A percentile compares a stretch with the other conserved stretches of the same genome.
Conservation (phyloP, 106 monocot species). For the Agapanthus africanus region DNA sequence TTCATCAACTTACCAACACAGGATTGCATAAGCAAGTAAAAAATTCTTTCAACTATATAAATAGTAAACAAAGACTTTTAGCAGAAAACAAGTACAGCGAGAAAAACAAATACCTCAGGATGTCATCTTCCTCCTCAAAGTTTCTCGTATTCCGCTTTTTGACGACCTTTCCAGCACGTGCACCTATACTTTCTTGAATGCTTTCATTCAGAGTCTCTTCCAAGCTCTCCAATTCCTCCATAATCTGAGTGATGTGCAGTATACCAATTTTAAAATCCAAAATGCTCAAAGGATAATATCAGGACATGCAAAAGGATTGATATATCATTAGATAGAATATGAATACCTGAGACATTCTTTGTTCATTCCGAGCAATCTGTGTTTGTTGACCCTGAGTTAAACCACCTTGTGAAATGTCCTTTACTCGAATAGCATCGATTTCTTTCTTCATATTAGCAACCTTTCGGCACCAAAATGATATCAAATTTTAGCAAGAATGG, state of each 20-base stretch:
- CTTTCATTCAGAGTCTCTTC: slow-evolving; percentile 99
- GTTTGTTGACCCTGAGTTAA: slow-evolving; percentile 98
- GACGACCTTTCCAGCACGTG: slow-evolving; percentile 41
- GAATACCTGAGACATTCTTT: slow-evolving; percentile 82
- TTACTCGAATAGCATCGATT: slow-evolving; percentile 88
- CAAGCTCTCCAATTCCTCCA: slow-evolving; percentile 95
- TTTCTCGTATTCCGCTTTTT: slow-evolving; percentile 37
- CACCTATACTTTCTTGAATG: slow-evolving; percentile 88
- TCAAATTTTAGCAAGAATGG: background rate
- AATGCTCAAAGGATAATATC: background rate
- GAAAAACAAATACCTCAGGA: slow-evolving; percentile 30
- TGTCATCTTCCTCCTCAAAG: slow-evolving; percentile 64
- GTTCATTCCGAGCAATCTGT: slow-evolving; percentile 98
- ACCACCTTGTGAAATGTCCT: slow-evolving; percentile 98
- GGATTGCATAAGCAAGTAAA: background rate
- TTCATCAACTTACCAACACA: background rate
- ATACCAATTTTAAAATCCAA: background rate
- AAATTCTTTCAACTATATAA: background rate
- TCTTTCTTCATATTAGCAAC: slow-evolving; percentile 97
- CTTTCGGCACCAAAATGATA: slow-evolving; percentile 31
- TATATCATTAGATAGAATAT: slow-evolving; percentile 1
- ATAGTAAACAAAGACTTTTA: background rate
- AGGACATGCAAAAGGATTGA: background rate
- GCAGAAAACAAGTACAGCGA: background rate
- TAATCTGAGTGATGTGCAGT: slow-evolving; percentile 34